A percentile compares a stretch with the other conserved stretches of the same genome.
Conservation (phyloP, 2,329 filamentous ascomycete species). For the Bipolaris victoriae region DNA sequence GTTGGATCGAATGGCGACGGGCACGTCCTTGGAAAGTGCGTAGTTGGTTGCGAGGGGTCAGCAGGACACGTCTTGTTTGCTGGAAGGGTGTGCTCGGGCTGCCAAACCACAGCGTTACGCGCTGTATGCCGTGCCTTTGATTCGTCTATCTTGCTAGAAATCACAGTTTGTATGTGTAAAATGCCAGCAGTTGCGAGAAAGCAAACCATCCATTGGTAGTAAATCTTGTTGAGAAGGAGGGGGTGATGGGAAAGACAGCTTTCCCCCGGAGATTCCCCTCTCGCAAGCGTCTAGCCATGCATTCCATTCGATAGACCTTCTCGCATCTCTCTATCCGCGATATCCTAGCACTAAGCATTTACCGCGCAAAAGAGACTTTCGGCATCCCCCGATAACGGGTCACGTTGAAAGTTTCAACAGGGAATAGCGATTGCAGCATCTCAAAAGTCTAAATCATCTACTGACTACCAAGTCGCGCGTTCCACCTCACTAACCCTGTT, state of each 20-base stretch:
- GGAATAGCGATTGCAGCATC: no score
- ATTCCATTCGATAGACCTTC: background rate
- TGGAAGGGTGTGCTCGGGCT: conserved; percentile 17
- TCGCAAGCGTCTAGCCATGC: background rate
- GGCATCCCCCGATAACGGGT: background rate
- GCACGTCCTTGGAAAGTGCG: background rate
- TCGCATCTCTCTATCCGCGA: background rate
- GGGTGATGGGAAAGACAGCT: no score
- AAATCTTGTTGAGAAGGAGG: background rate
- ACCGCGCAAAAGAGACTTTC: background rate
- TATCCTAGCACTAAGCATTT: background rate
- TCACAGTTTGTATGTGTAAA: background rate
- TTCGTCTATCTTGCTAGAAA: conserved; percentile 2
- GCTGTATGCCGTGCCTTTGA: conserved; percentile 1
- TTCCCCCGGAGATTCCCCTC: background rate
- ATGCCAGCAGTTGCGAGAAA: background rate
- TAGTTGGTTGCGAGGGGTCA: conserved; percentile 13
- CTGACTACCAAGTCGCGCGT: no score
- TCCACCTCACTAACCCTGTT: no score
- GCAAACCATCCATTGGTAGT: background rate
- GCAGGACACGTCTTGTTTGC: conserved; percentile 16
- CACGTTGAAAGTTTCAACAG: background rate
- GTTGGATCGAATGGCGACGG: conserved; percentile 5
- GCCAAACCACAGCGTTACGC: conserved; percentile 6
- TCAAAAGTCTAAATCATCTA: no score